These are phyloP conservation scores for Phialemonium atrogriseum DNA, from an alignment of 2,329 filamentous ascomycete species.

Conservation along the genomic window DNA sequence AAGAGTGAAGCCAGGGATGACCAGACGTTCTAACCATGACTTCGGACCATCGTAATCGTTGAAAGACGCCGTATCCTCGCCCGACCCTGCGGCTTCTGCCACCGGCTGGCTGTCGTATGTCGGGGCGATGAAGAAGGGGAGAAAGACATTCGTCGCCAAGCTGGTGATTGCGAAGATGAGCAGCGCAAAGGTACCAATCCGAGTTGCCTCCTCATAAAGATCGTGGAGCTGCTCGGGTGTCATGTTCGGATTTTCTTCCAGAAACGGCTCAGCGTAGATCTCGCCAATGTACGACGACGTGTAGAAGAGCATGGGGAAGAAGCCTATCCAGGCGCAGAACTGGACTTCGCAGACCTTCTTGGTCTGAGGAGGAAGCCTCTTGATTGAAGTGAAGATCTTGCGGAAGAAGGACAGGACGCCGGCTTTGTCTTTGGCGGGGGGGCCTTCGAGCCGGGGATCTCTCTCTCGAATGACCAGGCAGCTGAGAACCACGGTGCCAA, in stretches of 20 bases:
- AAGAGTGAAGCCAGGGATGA: constrained; percentile 77
- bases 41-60: constrained; percentile 25
- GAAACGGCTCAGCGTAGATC: constrained; percentile 79
- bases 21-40: constrained; percentile 50
- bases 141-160: constrained; percentile 68
- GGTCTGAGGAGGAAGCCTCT: constrained; percentile 72
- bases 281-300: constrained; percentile 90
- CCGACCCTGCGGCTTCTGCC: constrained; percentile 17
- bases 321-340: constrained; percentile 86
- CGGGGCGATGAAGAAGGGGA: constrained; percentile 79
- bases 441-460: constrained; percentile 67
- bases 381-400: constrained; percentile 68
- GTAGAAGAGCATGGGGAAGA: constrained; percentile 94
- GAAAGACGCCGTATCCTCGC: constrained; percentile 21
- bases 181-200: constrained; percentile 81
- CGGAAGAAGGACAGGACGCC: constrained; percentile 74
- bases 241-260: constrained; percentile 71
- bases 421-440: constrained; percentile 47
- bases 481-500: constrained; percentile 61
- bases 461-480: constrained; percentile 64
- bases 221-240: constrained; percentile 65
- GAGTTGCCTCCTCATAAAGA: constrained; percentile 77
- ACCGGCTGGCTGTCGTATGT: constrained; percentile 53
- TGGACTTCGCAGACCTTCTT: constrained; percentile 74
- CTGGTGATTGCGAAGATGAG: constrained; percentile 84